These are phyloP conservation scores for Tylopilus sp. DNA, from an alignment of 768 basidiomycete genomes.

Conservation along the genomic window DNA sequence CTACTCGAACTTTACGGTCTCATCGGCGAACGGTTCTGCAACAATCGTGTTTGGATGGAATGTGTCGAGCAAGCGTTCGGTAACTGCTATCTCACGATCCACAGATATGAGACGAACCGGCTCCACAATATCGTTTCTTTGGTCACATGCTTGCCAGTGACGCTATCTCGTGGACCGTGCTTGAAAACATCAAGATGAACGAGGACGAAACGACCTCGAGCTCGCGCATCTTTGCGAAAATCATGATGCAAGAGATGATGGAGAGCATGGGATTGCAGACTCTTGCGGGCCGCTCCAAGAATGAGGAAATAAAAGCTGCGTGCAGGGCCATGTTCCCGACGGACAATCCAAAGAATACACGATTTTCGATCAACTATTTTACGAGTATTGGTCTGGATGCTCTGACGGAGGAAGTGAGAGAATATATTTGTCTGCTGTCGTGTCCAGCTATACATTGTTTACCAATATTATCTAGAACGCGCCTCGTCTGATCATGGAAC, in stretches of 20 bases:
- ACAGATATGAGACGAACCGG: conserved; percentile 98
- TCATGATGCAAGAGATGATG: conserved; percentile 92
- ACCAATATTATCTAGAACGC: too few species aligned
- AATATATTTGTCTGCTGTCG: conserved; percentile 41
- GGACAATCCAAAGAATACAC: too few species aligned
- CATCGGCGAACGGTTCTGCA: conserved; percentile 93
- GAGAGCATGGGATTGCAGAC: too few species aligned
- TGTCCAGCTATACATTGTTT: background rate
- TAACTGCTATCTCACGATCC: conserved; percentile 93
- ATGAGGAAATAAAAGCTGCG: too few species aligned
- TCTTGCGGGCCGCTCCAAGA: too few species aligned
- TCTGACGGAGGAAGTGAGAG: conserved; percentile 95
- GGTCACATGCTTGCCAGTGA: conserved; percentile 88
- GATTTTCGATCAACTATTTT: too few species aligned
- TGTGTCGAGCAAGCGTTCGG: conserved; percentile 82
- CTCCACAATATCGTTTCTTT: conserved; percentile 98
- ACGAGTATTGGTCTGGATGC: too few species aligned
- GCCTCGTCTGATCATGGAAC: too few species aligned
- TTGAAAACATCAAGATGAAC: conserved; percentile 86
- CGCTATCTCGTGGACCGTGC: conserved; percentile 82
- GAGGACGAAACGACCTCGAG: conserved; percentile 98
- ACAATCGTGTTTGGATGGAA: conserved; percentile 93
- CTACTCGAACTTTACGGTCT: conserved; percentile 95
- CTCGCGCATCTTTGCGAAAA: conserved; percentile 96
- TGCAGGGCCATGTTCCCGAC: too few species aligned